Evolutionary conservation across 331 rosid species (phyloP).

Genomic region (Dryas integrifolia): DNA sequence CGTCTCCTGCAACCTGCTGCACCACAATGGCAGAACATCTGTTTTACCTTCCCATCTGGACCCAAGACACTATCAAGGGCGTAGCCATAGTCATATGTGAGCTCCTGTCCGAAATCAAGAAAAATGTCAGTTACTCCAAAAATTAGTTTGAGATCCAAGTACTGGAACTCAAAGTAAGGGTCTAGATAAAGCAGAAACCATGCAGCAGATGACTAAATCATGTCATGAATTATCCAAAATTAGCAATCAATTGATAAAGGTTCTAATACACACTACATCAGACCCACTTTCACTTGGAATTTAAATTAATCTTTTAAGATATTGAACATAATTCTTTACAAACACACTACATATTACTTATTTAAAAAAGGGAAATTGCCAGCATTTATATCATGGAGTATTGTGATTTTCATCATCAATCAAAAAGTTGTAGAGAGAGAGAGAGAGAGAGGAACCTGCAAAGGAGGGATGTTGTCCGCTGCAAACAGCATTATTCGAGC

Average conservation of each 20-base stretch:
- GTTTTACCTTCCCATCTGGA: constrained; percentile 67
- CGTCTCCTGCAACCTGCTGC: constrained; percentile 78
- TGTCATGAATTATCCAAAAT: background rate
- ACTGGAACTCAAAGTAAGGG: background rate
- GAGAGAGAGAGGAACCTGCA: constrained; percentile 56
- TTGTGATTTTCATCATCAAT: too few species aligned
- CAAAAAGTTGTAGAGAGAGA: background rate
- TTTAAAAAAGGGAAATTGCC: too few species aligned
- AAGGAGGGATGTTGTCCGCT: constrained; percentile 90
- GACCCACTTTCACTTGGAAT: background rate
- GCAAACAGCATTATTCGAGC: constrained; percentile 93
- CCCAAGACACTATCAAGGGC: constrained; percentile 80
- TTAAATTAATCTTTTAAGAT: background rate
- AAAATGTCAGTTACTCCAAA: constrained; percentile 3
- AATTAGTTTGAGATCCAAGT: background rate
- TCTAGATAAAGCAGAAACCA: background rate
- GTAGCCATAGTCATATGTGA: constrained; percentile 92
- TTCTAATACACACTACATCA: background rate
- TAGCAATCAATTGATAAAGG: background rate
- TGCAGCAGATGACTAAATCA: background rate
- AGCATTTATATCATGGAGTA: background rate
- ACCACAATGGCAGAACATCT: constrained; percentile 87
- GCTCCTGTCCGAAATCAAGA: constrained; percentile 54
- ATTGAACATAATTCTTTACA: background rate
- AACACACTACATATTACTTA: background rate